Base-by-base conservation (phyloP, 768 basidiomycete species). In the Rhodotorula diobovata region DNA sequence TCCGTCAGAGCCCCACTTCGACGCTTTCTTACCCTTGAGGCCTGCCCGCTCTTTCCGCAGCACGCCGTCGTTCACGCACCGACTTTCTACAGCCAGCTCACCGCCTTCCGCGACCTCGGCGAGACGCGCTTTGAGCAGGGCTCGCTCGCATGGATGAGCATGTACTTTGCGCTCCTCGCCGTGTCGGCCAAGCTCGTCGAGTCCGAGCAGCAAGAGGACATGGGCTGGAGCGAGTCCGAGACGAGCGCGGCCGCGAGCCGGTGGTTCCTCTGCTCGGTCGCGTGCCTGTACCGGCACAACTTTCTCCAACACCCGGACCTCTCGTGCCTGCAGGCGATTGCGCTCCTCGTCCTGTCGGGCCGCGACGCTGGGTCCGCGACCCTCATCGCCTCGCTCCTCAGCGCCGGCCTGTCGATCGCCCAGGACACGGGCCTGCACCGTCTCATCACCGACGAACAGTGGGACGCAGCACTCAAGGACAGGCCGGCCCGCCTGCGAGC, bases 341-440 rank as follows among this genome's bases (percentile, higher is more conserved):
- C 69, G 0, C 23, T 74, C 41, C 69, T 74, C 62, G 68, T 67
- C n/a, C 67, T 74, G 20, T 74, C 73, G 20, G 73, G 73, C 30
- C 73, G 73, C 8, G 73, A 74, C 41, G 69, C 68, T 5, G 73
- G 73, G 4, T 73, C 73, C 0, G 67, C 73, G 0, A 65, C 69
- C 28, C 55, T 74, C 35, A 74, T 74, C 63, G 73, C 73, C 32
- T 67, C 66, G 34, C 69, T 74, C 46, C 73, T 74, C 41, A 64
- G 53, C 23, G 56, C 73, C 56, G 73, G 69, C 41, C 59, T 74
- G 41, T 74, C 73, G 18, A 65, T 74, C 63, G 73, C 69, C 12
- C 73, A 74, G 35, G 73, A 74, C 45, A 58, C 71, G 46, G 66
- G 66, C 16, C 66, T 74, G 14, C 66, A 68, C 30, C 68, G 69